Percentiles rank a stretch among this genome's conserved stretches.
Conservation (phyloP, 2,329 filamentous ascomycete species). For the Fusarium sp. region DNA sequence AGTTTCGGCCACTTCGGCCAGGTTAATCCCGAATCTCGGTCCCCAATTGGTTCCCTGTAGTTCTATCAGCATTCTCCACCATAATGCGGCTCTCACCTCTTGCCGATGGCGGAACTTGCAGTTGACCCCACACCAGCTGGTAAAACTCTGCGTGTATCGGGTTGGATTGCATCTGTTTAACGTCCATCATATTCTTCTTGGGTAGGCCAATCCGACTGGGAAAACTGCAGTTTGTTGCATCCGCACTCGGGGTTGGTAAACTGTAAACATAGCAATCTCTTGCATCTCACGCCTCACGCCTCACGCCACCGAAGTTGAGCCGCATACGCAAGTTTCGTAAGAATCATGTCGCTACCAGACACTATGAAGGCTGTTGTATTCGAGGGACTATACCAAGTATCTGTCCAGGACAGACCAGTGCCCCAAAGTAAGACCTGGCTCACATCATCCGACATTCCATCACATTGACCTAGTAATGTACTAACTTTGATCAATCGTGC, state of each 20-base stretch:
- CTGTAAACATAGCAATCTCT: neutral
- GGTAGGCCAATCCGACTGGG: neutral
- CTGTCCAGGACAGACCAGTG: constrained; percentile 80
- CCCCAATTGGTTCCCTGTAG: neutral
- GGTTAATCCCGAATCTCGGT: neutral
- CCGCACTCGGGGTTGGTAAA: too few relatives aligned
- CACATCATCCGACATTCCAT: neutral
- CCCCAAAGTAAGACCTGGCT: constrained; percentile 63
- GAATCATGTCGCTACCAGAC: constrained; percentile 47
- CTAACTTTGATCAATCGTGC: constrained; percentile 14
- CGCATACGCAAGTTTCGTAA: neutral
- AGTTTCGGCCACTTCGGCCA: neutral
- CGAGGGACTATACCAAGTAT: constrained; percentile 78
- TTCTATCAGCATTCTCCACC: constrained; percentile 20
- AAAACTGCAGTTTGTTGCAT: neutral
- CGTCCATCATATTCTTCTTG: neutral
- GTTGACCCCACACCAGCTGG: constrained; percentile 23
- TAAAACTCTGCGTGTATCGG: constrained; percentile 2
- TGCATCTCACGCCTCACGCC: neutral
- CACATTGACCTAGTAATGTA: neutral
- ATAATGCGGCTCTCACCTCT: constrained; percentile 3
- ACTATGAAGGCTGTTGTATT: constrained; percentile 93
- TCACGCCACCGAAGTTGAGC: neutral
- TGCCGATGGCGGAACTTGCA: constrained; percentile 32
- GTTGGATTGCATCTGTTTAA: neutral